Percentiles rank a stretch among this genome's conserved stretches.
Evolutionary conservation across 768 basidiomycete genomes (phyloP).

Genomic region (Mycena galericulata): DNA sequence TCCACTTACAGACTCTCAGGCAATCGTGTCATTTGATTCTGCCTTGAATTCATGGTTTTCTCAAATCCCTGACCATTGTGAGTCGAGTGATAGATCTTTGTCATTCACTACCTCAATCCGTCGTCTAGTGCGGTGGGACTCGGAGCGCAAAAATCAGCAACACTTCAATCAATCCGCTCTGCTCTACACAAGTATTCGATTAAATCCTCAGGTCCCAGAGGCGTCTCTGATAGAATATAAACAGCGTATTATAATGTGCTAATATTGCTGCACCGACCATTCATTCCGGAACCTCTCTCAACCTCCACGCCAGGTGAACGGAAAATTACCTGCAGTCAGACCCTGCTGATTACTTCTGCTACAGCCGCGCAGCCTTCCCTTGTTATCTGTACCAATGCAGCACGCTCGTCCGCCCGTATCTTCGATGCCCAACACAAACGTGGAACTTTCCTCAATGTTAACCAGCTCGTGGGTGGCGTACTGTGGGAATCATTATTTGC

Average conservation of each 20-base stretch:
- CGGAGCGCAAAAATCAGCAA: constrained; percentile 31
- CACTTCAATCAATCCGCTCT: constrained; percentile 39
- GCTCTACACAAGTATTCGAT: constrained; percentile 29
- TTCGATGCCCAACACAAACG: constrained; percentile 54
- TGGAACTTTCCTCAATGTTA: constrained; percentile 5
- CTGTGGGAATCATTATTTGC: neutral
- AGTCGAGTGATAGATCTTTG: constrained; percentile 24
- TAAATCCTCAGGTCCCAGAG: too few relatives aligned
- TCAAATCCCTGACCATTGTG: constrained; percentile 61
- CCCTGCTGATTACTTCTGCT: neutral
- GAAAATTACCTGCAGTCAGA: neutral
- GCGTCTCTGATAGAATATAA: too few relatives aligned
- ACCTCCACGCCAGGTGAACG: constrained; percentile 35
- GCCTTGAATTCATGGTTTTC: constrained; percentile 73
- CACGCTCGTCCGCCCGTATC: constrained; percentile 71
- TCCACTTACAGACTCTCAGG: constrained; percentile 60
- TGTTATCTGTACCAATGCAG: constrained; percentile 80
- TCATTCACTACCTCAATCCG: too few relatives aligned
- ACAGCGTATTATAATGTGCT: constrained; percentile 46
- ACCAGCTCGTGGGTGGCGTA: constrained; percentile 32
- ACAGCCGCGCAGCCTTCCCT: constrained; percentile 59
- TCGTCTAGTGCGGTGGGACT: constrained; percentile 45
- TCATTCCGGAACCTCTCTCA: constrained; percentile 66
- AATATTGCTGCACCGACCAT: constrained; percentile 77
- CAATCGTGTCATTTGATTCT: constrained; percentile 72